Evolutionary conservation across 176 grass and related monocot species (phyloP).

Genomic region (Aegilops bicornis): DNA sequence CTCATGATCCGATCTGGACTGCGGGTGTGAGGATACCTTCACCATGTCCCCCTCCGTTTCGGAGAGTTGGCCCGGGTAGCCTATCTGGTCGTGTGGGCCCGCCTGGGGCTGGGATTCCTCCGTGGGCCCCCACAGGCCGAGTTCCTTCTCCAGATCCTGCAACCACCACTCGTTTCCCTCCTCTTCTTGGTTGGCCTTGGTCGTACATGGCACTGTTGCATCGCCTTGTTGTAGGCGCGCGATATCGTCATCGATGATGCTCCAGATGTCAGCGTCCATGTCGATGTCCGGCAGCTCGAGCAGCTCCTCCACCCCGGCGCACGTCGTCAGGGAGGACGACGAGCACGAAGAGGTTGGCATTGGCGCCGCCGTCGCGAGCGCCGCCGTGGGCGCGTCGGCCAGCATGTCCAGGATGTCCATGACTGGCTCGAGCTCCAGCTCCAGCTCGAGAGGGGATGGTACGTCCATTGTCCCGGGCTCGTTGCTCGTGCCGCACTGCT

Average conservation of each 20-base stretch:
- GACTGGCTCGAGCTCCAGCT: background rate
- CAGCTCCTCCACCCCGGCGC: background rate
- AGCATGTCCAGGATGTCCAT: constrained; percentile 45
- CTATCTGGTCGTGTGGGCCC: constrained; percentile 5
- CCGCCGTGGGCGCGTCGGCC: constrained; percentile 4
- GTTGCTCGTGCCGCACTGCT: constrained; percentile 51
- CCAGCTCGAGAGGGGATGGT: background rate
- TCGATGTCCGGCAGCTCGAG: constrained; percentile 59
- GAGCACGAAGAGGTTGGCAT: constrained; percentile 51
- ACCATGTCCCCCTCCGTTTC: background rate
- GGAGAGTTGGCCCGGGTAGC: background rate
- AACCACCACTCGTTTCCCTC: constrained; percentile 53
- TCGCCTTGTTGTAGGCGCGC: background rate
- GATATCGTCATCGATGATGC: constrained; percentile 45
- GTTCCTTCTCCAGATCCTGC: constrained; percentile 69
- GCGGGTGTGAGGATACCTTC: constrained; percentile 26
- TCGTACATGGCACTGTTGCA: constrained; percentile 26
- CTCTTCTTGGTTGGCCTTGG: background rate
- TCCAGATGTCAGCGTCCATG: constrained; percentile 62
- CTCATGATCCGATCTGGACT: background rate
- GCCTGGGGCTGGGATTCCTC: constrained; percentile 24
- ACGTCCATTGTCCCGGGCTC: background rate
- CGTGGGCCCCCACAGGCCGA: constrained; percentile 46
- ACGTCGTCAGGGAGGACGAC: constrained; percentile 45
- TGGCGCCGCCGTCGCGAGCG: background rate